Evolutionary conservation across 2,329 filamentous ascomycete species (phyloP).

Genomic region (Chrysoporthe puriensis): DNA sequence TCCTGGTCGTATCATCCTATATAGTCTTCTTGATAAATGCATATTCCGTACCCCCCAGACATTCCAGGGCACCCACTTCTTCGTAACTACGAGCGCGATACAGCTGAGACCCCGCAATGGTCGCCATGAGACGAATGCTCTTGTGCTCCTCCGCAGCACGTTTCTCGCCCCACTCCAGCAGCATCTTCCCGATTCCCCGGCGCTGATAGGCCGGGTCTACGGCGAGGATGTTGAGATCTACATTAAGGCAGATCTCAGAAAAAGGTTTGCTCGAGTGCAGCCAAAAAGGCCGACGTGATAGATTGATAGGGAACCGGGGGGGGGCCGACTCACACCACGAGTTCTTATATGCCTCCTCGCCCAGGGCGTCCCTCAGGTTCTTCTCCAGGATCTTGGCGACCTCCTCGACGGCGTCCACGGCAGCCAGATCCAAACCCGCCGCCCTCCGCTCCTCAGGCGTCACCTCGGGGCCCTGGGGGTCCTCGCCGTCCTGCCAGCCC

Average conservation of each 20-base stretch:
- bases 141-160: constrained; percentile 18
- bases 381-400: constrained; percentile 5
- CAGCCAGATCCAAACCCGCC: constrained; percentile 8
- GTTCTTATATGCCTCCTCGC: constrained; percentile 14
- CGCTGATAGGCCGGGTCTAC: constrained; percentile 25
- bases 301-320: background rate
- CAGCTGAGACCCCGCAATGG: constrained; percentile 9
- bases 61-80: constrained; percentile 18
- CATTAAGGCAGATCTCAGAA: background rate
- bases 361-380: constrained; percentile 10
- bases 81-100: constrained; percentile 20
- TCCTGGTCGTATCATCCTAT: background rate
- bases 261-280: background rate
- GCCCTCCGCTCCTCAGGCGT: constrained; percentile 6
- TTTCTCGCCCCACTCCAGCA: constrained; percentile 21
- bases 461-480: background rate
- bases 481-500: constrained; percentile 1
- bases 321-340: constrained; percentile 16
- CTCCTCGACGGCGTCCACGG: background rate
- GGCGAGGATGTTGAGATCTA: constrained; percentile 17
- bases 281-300: background rate
- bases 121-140: constrained; percentile 20
- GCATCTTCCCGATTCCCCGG: constrained; percentile 16
- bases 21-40: constrained; percentile 19
- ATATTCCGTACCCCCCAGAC: constrained; percentile 17